phyloP scores from a whole-genome alignment of 345 rosid species.

The thale cress (Arabidopsis thaliana) region TAIR10.1 NC_003074.8:2870001-2870500 shows the following conservation, averaged over 20 bases:
- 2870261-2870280: conserved; percentile 63
- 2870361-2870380: conserved; percentile 52
- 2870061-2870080: conserved; percentile 46
- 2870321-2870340: neutral
- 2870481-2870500: conserved; percentile 64
- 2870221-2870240: conserved; percentile 42
- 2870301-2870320: neutral
- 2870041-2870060: conserved; percentile 7
- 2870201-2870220: conserved; percentile 38
- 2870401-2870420: conserved; percentile 20
- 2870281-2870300: conserved; percentile 45
- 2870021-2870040: conserved; percentile 60
- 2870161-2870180: conserved; percentile 46
- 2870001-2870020: conserved; percentile 64
- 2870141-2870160: conserved; percentile 41
- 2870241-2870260: conserved; percentile 53
- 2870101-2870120: conserved; percentile 43
- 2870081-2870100: conserved; percentile 36
- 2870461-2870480: conserved; percentile 62
- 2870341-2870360: neutral
- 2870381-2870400: conserved; percentile 68
- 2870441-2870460: conserved; percentile 35
- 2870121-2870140: conserved; percentile 50
- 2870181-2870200: conserved; percentile 48
- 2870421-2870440: conserved; percentile 42